Evolutionary conservation across 2,329 filamentous ascomycete genomes (phyloP).

Genomic region (Aspergillus luchuensis): DNA sequence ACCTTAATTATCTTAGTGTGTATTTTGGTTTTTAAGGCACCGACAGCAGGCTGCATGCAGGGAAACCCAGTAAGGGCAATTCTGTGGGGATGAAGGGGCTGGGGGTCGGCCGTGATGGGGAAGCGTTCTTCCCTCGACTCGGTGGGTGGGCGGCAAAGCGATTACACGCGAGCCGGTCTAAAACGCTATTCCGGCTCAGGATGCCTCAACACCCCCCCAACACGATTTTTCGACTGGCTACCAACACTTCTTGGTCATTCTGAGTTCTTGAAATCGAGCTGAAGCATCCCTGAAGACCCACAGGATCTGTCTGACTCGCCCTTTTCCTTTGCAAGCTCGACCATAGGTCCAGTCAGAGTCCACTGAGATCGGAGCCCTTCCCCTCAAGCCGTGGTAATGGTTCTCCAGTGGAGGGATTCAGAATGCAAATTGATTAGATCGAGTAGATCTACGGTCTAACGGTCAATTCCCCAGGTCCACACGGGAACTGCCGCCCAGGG

Average conservation of each 20-base stretch:
- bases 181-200: slow-evolving; percentile 8
- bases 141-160: slow-evolving; percentile 2
- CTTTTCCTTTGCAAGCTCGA: background rate
- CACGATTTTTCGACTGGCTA: background rate
- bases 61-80: background rate
- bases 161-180: background rate
- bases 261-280: background rate
- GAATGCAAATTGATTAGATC: background rate
- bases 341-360: background rate
- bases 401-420: background rate
- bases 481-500: slow-evolving; percentile 7
- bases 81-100: background rate
- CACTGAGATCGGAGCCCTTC: background rate
- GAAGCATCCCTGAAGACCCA: background rate
- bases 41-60: too few relatives aligned
- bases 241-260: background rate
- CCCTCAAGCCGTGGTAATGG: background rate
- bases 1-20: background rate
- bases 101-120: background rate
- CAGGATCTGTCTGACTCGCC: background rate
- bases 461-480: slow-evolving; percentile 1
- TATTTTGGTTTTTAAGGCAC: background rate
- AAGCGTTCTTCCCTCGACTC: slow-evolving; percentile 5
- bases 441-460: slow-evolving; percentile 2
- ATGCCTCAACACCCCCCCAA: slow-evolving; percentile 3